phyloP scores from a whole-genome alignment of 2,329 filamentous ascomycete species.

The Dactylellina parvicollis region DNA sequence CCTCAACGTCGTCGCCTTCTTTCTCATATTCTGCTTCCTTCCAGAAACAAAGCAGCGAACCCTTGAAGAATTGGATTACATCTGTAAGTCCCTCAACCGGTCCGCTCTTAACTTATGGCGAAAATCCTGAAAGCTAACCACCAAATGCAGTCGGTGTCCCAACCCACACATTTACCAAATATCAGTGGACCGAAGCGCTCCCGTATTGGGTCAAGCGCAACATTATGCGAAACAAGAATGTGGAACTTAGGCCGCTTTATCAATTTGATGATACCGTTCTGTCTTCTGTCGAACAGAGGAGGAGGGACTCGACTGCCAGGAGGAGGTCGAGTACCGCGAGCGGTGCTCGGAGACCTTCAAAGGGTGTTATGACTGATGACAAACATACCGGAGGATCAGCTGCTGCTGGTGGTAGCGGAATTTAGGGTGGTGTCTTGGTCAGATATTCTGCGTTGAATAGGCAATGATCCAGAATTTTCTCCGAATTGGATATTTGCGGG shows the following conservation, averaged over 20 bases:
- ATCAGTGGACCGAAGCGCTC: constrained; percentile 68
- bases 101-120: too few relatives aligned
- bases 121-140: constrained; percentile 42
- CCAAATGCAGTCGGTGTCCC: constrained; percentile 70
- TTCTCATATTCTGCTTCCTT: constrained; percentile 69
- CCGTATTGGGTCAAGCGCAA: constrained; percentile 72
- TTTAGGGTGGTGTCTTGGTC: not conserved
- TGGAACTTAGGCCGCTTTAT: constrained; percentile 66
- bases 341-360: not conserved
- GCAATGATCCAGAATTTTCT: not conserved
- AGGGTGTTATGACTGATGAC: not conserved
- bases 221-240: constrained; percentile 66
- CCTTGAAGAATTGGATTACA: constrained; percentile 67
- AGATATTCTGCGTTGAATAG: too few relatives aligned
- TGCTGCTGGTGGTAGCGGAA: constrained; percentile 2
- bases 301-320: constrained; percentile 29
- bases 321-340: constrained; percentile 29
- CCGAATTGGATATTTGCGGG: not conserved
- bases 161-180: constrained; percentile 68
- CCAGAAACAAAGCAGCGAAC: constrained; percentile 71
- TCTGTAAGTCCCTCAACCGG: constrained; percentile 59
- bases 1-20: constrained; percentile 68
- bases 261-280: constrained; percentile 62
- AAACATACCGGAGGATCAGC: not conserved
- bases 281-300: constrained; percentile 38